Percentiles rank a stretch among this genome's conserved stretches.
These are phyloP conservation scores for Stemphylium beticola DNA, from an alignment of 2,329 filamentous ascomycete species.

Conservation along the genomic window DNA sequence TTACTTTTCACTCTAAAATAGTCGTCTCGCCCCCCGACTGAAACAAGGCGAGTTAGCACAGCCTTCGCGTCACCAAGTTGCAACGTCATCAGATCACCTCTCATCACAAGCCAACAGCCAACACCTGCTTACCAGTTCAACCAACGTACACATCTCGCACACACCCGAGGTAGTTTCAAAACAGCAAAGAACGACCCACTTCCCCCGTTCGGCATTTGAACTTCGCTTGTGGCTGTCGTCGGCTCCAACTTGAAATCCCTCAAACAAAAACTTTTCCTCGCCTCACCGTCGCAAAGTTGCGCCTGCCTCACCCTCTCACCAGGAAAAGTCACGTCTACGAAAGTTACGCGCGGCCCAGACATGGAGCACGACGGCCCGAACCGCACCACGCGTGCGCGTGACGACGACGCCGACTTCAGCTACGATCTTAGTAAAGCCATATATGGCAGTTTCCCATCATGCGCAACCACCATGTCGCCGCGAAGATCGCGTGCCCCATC, in stretches of 20 bases:
- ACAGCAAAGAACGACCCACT: slow-evolving; percentile 17
- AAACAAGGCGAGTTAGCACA: slow-evolving; percentile 25
- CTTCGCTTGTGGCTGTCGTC: slow-evolving; percentile 19
- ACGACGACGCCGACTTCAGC: slow-evolving; percentile 21
- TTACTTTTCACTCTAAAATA: neutral
- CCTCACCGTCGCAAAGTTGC: neutral
- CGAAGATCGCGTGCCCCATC: slow-evolving; percentile 17
- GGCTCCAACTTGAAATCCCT: slow-evolving; percentile 7
- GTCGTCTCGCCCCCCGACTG: neutral
- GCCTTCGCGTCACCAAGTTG: slow-evolving; percentile 16
- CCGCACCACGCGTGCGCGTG: slow-evolving; percentile 25
- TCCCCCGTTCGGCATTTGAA: slow-evolving; percentile 25
- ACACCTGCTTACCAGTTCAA: slow-evolving; percentile 30
- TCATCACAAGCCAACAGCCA: slow-evolving; percentile 29
- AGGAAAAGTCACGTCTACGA: neutral
- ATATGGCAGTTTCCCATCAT: slow-evolving; percentile 26
- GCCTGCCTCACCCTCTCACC: neutral
- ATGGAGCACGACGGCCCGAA: slow-evolving; percentile 17
- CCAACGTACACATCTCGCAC: neutral
- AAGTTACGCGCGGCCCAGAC: neutral
- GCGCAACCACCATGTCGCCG: slow-evolving; percentile 19
- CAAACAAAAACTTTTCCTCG: slow-evolving; percentile 3
- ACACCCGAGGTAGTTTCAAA: slow-evolving; percentile 3
- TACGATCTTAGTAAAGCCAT: slow-evolving; percentile 24
- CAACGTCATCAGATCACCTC: slow-evolving; percentile 42